Evolutionary conservation across 164 flowering plant species (phyloP).

Genomic region (Houttuynia cordata): DNA sequence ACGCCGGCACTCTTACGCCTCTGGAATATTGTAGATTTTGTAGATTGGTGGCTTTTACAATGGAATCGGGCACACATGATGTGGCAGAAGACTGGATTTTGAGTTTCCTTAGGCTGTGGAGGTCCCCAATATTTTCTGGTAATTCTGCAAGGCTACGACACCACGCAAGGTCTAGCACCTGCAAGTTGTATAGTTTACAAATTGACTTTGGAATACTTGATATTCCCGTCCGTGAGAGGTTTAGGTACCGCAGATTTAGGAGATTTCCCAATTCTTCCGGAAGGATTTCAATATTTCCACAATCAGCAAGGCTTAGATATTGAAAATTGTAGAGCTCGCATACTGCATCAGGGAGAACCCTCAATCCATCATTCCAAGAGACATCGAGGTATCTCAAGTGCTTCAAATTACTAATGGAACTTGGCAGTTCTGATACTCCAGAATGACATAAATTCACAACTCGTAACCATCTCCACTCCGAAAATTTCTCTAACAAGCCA

Average conservation of each 20-base stretch:
- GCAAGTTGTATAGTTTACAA: not conserved
- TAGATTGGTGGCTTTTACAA: not conserved
- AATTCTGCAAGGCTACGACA: not conserved
- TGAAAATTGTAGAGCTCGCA: constrained; percentile 1
- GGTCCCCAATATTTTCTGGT: constrained; percentile 2
- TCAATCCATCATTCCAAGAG: not conserved
- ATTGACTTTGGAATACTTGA: not conserved
- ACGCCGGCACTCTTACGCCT: constrained; percentile 3
- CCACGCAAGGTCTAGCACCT: not conserved
- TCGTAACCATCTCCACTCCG: not conserved
- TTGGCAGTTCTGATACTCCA: not conserved
- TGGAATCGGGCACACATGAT: not conserved
- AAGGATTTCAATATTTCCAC: not conserved
- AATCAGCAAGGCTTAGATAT: not conserved
- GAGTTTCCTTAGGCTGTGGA: constrained; percentile 3
- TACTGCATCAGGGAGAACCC: constrained; percentile 1
- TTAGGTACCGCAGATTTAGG: not conserved
- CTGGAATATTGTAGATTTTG: not conserved
- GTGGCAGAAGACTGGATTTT: not conserved
- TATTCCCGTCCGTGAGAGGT: not conserved
- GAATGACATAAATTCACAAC: not conserved
- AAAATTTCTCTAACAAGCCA: no score
- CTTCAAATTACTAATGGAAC: not conserved
- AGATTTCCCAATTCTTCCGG: no score
- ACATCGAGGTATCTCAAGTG: constrained; percentile 6